Evolutionary conservation across 768 basidiomycete species (phyloP).

Genomic region (Calocybe cyanea): DNA sequence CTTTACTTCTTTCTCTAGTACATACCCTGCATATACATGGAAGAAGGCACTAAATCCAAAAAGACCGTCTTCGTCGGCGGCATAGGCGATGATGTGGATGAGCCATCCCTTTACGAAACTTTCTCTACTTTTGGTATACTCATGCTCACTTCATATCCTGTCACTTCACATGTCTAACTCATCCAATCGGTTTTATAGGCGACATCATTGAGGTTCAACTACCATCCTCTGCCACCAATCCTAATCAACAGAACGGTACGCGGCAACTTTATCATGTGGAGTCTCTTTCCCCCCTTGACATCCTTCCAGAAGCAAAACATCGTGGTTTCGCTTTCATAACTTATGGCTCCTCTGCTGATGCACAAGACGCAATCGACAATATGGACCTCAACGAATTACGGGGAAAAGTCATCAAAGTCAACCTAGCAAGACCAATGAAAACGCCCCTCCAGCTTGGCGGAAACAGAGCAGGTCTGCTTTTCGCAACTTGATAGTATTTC

Average conservation of each 20-base stretch:
- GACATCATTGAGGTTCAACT: constrained; percentile 92
- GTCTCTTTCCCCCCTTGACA: constrained; percentile 3
- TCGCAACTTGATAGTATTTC: constrained; percentile 1
- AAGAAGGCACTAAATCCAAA: constrained; percentile 81
- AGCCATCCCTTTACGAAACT: constrained; percentile 66
- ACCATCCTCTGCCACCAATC: constrained; percentile 74
- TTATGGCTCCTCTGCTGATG: constrained; percentile 74
- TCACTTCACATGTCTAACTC: no score
- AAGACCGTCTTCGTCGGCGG: constrained; percentile 86
- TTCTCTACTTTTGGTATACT: constrained; percentile 85
- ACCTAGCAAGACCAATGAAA: constrained; percentile 81
- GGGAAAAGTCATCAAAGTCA: constrained; percentile 77
- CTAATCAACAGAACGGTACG: constrained; percentile 59
- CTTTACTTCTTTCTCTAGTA: constrained; percentile 24
- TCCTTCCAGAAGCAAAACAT: constrained; percentile 60
- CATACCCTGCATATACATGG: constrained; percentile 41
- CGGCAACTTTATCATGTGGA: constrained; percentile 34
- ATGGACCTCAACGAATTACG: constrained; percentile 93
- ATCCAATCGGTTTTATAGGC: constrained; percentile 42
- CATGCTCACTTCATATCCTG: constrained; percentile 1
- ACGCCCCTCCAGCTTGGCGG: constrained; percentile 59
- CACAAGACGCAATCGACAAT: constrained; percentile 97
- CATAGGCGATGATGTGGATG: constrained; percentile 80
- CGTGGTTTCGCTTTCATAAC: constrained; percentile 95
- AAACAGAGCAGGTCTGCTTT: constrained; percentile 69